phyloP scores from a whole-genome alignment of 345 rosid species.

The Euclidium syriacum region DNA sequence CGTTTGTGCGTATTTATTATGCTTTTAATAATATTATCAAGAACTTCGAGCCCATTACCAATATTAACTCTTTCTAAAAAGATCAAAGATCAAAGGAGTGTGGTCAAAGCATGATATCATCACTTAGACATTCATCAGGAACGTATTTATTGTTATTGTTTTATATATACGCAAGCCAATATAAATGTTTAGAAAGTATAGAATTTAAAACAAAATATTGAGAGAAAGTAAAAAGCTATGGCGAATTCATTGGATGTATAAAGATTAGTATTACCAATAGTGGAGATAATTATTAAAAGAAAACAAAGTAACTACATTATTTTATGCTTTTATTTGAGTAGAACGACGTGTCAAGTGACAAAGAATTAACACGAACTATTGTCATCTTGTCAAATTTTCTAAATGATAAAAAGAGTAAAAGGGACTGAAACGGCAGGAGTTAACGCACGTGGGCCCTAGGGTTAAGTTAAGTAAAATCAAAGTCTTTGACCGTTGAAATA shows the following conservation, averaged over 20 bases:
- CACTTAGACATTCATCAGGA: background rate
- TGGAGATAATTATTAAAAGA: background rate
- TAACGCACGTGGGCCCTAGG: constrained; percentile 15
- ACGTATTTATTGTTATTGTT: background rate
- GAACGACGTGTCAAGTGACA: constrained; percentile 21
- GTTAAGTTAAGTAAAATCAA: constrained; percentile 7
- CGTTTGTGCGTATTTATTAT: constrained; percentile 8
- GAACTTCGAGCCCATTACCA: constrained; percentile 33
- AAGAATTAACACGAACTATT: constrained; percentile 30
- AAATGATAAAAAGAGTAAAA: background rate
- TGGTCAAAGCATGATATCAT: constrained; percentile 26
- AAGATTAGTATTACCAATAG: background rate
- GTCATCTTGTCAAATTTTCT: constrained; percentile 16
- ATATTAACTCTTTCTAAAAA: background rate
- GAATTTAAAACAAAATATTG: background rate
- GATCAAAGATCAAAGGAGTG: constrained; percentile 5
- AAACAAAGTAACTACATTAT: background rate
- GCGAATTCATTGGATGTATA: background rate
- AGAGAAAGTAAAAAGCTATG: background rate
- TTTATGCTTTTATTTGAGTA: background rate
- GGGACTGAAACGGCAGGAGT: constrained; percentile 11
- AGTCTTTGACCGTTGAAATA: constrained; percentile 27
- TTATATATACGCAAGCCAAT: background rate
- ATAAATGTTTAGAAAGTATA: background rate
- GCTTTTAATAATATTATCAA: constrained; percentile 5